Evolutionary conservation across 345 rosid species (phyloP).

Genomic region (Populus alba): DNA sequence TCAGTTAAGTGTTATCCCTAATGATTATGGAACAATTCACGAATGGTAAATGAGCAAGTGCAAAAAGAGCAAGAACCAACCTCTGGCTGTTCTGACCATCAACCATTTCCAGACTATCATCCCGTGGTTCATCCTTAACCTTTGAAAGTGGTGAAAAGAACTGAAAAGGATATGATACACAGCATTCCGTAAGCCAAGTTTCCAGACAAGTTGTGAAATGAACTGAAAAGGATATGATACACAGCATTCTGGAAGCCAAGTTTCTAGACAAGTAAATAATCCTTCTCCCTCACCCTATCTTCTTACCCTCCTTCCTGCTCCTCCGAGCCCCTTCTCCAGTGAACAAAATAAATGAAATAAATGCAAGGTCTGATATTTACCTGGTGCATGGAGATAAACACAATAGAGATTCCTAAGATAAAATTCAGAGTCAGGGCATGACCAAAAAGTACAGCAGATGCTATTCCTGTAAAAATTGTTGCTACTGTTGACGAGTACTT

Average conservation of each 20-base stretch:
- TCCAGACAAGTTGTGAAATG: slow-evolving; percentile 59
- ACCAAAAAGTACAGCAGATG: slow-evolving; percentile 90
- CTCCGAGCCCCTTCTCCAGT: background rate
- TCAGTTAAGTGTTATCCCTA: background rate
- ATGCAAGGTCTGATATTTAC: slow-evolving; percentile 32
- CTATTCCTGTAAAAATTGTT: slow-evolving; percentile 93
- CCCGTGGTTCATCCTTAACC: slow-evolving; percentile 69
- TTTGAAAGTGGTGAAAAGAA: slow-evolving; percentile 89
- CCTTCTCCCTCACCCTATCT: background rate
- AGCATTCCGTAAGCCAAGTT: background rate
- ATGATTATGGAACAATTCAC: background rate
- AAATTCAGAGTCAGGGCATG: slow-evolving; percentile 87
- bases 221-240: slow-evolving; percentile 40
- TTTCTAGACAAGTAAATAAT: background rate
- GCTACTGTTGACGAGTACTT: slow-evolving; percentile 98
- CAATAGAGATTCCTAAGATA: slow-evolving; percentile 85
- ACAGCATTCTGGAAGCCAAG: background rate
- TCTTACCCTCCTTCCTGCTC: background rate
- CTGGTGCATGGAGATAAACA: slow-evolving; percentile 99
- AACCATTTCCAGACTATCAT: slow-evolving; percentile 49
- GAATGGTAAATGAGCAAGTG: background rate
- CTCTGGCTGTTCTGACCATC: slow-evolving; percentile 49
- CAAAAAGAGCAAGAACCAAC: slow-evolving; percentile 27
- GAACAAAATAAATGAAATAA: background rate
- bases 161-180: slow-evolving; percentile 27